Percentiles rank a stretch among this genome's conserved stretches.
Conservation (phyloP, 192 early-diverging fungal species). For the Jimgerdemannia lactiflua region DNA sequence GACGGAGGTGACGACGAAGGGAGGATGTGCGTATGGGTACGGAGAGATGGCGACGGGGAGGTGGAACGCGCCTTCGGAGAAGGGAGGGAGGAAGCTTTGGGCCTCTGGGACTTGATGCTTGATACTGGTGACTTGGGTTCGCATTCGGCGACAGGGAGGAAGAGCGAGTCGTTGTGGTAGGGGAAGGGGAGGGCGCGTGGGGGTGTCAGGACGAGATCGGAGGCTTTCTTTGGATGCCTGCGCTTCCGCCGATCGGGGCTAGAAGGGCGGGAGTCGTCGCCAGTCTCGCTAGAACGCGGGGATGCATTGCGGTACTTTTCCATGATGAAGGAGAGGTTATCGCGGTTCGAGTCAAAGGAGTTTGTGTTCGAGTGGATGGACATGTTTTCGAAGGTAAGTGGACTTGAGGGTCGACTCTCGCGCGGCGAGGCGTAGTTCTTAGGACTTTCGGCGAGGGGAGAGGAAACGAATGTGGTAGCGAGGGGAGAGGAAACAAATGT, state of each 20-base stretch:
- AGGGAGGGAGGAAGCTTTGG: background rate
- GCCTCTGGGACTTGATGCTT: background rate
- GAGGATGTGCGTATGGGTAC: background rate
- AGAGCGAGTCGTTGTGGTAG: slow-evolving; percentile 14
- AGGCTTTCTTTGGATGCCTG: background rate
- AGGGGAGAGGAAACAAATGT: background rate
- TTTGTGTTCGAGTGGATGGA: background rate
- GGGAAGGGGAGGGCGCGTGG: slow-evolving; percentile 8
- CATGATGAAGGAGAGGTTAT: background rate
- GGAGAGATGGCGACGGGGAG: background rate
- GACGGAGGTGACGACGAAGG: background rate
- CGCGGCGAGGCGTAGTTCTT: background rate
- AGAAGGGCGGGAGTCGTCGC: background rate
- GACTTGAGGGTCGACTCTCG: background rate
- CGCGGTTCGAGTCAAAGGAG: background rate
- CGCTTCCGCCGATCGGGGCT: background rate
- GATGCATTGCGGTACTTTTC: background rate
- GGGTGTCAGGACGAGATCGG: slow-evolving; percentile 12
- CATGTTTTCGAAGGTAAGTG: background rate
- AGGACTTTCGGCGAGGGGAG: background rate
- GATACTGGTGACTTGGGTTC: background rate
- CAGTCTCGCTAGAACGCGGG: background rate
- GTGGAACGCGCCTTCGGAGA: background rate
- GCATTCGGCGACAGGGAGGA: slow-evolving; percentile 9
- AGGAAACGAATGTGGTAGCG: background rate